phyloP scores from a whole-genome alignment of 345 rosid species.

The Moricandia moricandioides region DNA sequence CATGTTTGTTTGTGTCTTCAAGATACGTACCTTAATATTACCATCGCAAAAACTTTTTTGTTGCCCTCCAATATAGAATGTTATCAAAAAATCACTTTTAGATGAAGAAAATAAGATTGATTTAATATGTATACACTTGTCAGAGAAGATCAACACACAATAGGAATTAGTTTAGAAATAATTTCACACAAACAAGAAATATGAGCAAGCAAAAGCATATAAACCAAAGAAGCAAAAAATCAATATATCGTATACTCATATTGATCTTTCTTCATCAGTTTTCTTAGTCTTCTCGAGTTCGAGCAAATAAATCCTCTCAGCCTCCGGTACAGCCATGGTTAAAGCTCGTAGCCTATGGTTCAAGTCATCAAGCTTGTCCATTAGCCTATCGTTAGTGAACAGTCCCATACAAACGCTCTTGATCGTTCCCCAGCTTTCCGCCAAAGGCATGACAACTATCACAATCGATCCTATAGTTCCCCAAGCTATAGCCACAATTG shows the following conservation, averaged over 20 bases:
- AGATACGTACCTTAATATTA: background rate
- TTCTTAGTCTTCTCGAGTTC: slow-evolving; percentile 53
- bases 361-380: slow-evolving; percentile 63
- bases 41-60: background rate
- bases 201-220: background rate
- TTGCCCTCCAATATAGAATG: background rate
- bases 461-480: slow-evolving; percentile 73
- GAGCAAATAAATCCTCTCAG: slow-evolving; percentile 54
- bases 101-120: background rate
- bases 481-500: slow-evolving; percentile 79
- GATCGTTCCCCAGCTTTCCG: slow-evolving; percentile 83
- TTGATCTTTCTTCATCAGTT: slow-evolving; percentile 23
- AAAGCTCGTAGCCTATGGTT: slow-evolving; percentile 51
- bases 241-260: background rate
- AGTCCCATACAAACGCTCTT: slow-evolving; percentile 54
- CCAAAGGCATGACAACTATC: slow-evolving; percentile 62
- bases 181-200: slow-evolving; percentile 18
- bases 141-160: background rate
- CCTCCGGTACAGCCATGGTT: slow-evolving; percentile 64
- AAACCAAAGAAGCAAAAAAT: background rate
- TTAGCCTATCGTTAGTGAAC: slow-evolving; percentile 72
- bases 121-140: background rate
- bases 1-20: background rate
- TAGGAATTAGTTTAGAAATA: background rate
- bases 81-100: background rate